Percentiles rank a stretch among this genome's conserved stretches.
Conservation (phyloP, 495 filamentous ascomycete species). For the Pseudevernia furfuracea region DNA sequence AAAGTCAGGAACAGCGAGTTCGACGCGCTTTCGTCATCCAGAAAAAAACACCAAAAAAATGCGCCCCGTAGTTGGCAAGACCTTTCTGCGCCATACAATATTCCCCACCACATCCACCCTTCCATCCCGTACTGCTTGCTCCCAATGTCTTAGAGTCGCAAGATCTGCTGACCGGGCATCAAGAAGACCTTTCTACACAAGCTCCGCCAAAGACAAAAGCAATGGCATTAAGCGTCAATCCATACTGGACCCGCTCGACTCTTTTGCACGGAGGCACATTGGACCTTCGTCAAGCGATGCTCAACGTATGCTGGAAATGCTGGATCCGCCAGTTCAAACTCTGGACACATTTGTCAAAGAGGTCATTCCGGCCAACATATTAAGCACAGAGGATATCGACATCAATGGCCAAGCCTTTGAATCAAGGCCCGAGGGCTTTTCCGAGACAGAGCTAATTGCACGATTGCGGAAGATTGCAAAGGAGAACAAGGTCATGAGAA, state of each 20-base stretch:
- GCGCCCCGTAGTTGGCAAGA: constrained; percentile 6
- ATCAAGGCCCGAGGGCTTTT: constrained; percentile 47
- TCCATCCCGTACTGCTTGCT: constrained; percentile 13
- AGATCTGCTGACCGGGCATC: background rate
- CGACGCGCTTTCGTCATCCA: background rate
- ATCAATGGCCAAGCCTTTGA: constrained; percentile 36
- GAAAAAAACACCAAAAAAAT: no score
- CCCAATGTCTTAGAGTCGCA: constrained; percentile 8
- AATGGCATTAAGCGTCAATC: constrained; percentile 12
- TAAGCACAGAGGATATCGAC: constrained; percentile 57
- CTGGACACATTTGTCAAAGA: constrained; percentile 85
- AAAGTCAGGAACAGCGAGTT: background rate
- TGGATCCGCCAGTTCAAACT: constrained; percentile 65
- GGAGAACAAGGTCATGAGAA: constrained; percentile 53
- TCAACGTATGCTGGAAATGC: constrained; percentile 69
- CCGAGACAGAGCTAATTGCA: constrained; percentile 62
- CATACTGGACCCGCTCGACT: constrained; percentile 42
- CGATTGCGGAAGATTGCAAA: constrained; percentile 55
- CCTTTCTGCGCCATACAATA: constrained; percentile 4
- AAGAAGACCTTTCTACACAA: constrained; percentile 20
- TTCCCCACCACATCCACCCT: background rate
- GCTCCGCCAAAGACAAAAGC: constrained; percentile 9
- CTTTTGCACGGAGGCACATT: constrained; percentile 85
- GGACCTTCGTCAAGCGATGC: constrained; percentile 71
- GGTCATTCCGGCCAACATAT: constrained; percentile 76